Conservation (phyloP, 805 yeast species). For the Metschnikowia vanudenii region DNA sequence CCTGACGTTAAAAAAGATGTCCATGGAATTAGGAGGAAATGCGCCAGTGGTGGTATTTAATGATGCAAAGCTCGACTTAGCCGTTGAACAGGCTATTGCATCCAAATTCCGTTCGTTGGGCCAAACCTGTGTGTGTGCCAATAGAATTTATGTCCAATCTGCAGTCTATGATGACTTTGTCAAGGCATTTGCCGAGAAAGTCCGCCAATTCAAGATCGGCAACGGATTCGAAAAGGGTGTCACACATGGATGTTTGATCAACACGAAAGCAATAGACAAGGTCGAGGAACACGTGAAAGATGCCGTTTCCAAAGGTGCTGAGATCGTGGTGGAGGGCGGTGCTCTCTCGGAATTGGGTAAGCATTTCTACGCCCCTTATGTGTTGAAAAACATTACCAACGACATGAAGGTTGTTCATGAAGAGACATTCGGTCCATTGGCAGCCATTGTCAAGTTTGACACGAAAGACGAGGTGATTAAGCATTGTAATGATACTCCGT, state of each 20-base stretch:
- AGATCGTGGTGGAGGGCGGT: conserved; percentile 51
- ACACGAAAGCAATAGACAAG: conserved; percentile 48
- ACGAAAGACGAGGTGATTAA: conserved; percentile 51
- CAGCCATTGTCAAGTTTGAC: conserved; percentile 55
- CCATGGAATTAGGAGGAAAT: conserved; percentile 78
- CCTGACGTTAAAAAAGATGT: conserved; percentile 63
- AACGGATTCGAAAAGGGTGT: conserved; percentile 51
- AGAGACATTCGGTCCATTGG: conserved; percentile 68
- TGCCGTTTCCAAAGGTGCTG: conserved; percentile 56
- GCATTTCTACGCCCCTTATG: conserved; percentile 54
- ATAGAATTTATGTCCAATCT: conserved; percentile 65
- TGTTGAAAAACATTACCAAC: conserved; percentile 50
- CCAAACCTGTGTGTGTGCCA: conserved; percentile 81
- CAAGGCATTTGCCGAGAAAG: conserved; percentile 46
- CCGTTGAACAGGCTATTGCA: conserved; percentile 63
- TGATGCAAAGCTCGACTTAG: conserved; percentile 66
- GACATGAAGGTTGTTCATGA: conserved; percentile 51
- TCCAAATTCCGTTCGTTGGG: conserved; percentile 76
- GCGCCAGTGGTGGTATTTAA: conserved; percentile 76
- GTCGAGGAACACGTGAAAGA: conserved; percentile 54
- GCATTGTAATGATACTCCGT: conserved; percentile 53
- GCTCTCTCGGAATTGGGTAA: conserved; percentile 48
- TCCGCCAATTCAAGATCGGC: conserved; percentile 45
- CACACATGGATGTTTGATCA: conserved; percentile 60
- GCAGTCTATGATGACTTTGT: conserved; percentile 63